These are phyloP conservation scores for Suillus subaureus DNA, from an alignment of 768 basidiomycete genomes.

Conservation along the genomic window DNA sequence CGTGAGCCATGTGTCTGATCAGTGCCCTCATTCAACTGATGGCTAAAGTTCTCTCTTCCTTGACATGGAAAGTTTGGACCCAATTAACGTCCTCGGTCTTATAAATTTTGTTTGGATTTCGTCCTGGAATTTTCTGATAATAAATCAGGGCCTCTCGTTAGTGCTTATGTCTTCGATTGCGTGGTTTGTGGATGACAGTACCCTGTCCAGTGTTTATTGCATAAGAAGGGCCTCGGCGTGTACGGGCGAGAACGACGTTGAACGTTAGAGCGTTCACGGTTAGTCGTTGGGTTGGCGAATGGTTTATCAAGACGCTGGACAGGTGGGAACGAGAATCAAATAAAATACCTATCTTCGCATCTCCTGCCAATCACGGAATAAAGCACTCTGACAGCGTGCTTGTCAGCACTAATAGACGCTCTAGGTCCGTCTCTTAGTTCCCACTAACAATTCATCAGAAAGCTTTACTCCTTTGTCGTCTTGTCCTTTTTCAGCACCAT, in stretches of 20 bases:
- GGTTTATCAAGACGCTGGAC: not conserved
- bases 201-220: slow-evolving; percentile 5
- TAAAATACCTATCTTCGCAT: slow-evolving; percentile 31
- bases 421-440: slow-evolving; percentile 26
- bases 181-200: slow-evolving; percentile 9
- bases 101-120: not conserved
- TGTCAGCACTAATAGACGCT: slow-evolving; percentile 26
- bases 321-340: slow-evolving; percentile 32
- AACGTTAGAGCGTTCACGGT: not conserved
- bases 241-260: not conserved
- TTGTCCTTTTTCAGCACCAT: not conserved
- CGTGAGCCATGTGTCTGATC: not conserved
- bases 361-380: slow-evolving; percentile 38
- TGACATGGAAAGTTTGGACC: slow-evolving; percentile 10
- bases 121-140: slow-evolving; percentile 10
- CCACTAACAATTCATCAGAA: slow-evolving; percentile 3
- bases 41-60: slow-evolving; percentile 1
- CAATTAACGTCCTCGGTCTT: slow-evolving; percentile 3
- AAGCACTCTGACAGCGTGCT: slow-evolving; percentile 31
- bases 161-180: slow-evolving; percentile 10
- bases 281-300: not conserved
- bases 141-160: slow-evolving; percentile 11
- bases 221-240: not conserved
- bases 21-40: not conserved
- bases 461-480: slow-evolving; percentile 1